Evolutionary conservation across 2,329 filamentous ascomycete species (phyloP).

Genomic region (Clarireedia hainanense): DNA sequence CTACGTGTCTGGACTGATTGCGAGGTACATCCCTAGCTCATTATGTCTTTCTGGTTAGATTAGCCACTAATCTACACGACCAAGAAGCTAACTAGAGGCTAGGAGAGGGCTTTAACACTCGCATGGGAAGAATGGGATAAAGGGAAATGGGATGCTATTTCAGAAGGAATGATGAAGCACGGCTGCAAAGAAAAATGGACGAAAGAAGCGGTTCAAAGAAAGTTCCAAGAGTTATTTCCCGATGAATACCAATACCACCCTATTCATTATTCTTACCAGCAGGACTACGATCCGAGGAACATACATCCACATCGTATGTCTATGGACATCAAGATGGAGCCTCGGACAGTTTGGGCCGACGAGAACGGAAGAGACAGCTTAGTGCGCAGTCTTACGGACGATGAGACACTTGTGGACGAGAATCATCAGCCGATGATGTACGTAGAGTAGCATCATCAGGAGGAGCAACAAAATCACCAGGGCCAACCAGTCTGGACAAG

Average conservation of each 20-base stretch:
- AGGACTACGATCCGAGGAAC: too few relatives aligned
- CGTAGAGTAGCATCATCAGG: constrained; percentile 9
- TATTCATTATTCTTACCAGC: background rate
- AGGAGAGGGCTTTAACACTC: constrained; percentile 28
- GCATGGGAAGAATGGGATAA: constrained; percentile 28
- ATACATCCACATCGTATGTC: background rate
- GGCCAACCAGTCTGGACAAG: background rate
- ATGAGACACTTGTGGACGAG: constrained; percentile 13
- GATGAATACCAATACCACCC: background rate
- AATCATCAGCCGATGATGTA: constrained; percentile 14
- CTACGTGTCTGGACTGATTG: constrained; percentile 21
- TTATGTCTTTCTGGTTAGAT: constrained; percentile 2
- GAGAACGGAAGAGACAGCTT: background rate
- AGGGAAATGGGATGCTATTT: constrained; percentile 27
- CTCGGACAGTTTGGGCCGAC: constrained; percentile 1
- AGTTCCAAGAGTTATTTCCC: constrained; percentile 28
- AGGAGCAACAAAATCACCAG: constrained; percentile 5
- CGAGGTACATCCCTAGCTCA: constrained; percentile 17
- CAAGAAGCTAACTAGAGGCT: constrained; percentile 8
- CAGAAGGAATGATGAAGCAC: constrained; percentile 28
- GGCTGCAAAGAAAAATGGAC: constrained; percentile 29
- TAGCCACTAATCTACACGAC: constrained; percentile 7
- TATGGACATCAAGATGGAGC: background rate
- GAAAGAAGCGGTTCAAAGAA: constrained; percentile 28
- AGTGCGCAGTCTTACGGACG: background rate